Percentiles rank a stretch among this genome's conserved stretches.
Conservation (phyloP, 768 basidiomycete species). For the Tephrocybe rancida region DNA sequence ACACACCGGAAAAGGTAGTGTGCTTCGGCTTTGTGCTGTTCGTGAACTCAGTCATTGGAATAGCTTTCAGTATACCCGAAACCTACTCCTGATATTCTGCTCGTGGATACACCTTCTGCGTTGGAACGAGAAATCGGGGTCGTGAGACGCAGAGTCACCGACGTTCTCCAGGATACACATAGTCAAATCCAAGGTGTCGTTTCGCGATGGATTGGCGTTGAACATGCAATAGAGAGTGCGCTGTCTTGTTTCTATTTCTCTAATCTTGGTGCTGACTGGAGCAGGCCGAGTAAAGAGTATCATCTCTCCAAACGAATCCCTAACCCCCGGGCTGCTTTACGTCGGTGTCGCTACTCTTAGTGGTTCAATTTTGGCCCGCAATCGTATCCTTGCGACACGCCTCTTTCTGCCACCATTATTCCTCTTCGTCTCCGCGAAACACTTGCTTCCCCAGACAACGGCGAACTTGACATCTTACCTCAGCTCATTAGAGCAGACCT, state of each 20-base stretch:
- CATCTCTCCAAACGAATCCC: conserved; percentile 75
- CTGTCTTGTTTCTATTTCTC: conserved; percentile 14
- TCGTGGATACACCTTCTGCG: conserved; percentile 76
- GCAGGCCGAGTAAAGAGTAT: conserved; percentile 84
- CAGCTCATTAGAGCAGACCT: conserved; percentile 66
- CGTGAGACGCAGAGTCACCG: conserved; percentile 61
- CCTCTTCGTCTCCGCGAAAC: conserved; percentile 65
- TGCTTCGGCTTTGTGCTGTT: not conserved
- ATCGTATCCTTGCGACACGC: conserved; percentile 70
- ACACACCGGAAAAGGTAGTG: conserved; percentile 33
- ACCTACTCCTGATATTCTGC: conserved; percentile 60
- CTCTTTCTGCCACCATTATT: conserved; percentile 76
- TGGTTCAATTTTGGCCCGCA: conserved; percentile 84
- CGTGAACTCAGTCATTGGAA: not conserved
- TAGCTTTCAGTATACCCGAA: conserved; percentile 87
- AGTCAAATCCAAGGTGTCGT: conserved; percentile 72
- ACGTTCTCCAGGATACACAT: conserved; percentile 58
- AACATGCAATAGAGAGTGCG: conserved; percentile 85
- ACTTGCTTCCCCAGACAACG: conserved; percentile 88
- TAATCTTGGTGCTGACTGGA: not conserved
- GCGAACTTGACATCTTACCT: conserved; percentile 68
- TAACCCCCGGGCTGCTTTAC: conserved; percentile 90
- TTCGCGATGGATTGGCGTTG: conserved; percentile 83
- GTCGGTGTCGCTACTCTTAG: conserved; percentile 87
- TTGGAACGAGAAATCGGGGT: conserved; percentile 79